Conservation (phyloP, 2,329 filamentous ascomycete genomes). For the Cladosporium sp. region DNA sequence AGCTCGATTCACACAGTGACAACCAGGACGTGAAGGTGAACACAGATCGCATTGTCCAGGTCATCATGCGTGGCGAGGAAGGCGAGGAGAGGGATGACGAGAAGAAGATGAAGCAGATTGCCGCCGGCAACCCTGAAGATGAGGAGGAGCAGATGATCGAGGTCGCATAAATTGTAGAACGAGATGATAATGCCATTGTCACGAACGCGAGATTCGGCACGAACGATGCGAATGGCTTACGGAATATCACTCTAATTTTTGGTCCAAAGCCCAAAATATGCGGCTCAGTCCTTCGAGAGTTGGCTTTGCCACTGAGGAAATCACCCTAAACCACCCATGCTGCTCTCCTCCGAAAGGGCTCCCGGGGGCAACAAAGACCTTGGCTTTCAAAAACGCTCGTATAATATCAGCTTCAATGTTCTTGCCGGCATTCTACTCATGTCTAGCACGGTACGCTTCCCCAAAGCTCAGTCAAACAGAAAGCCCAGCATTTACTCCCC, state of each 20-base stretch:
- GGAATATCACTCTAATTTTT: background rate
- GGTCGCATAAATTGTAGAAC: slow-evolving; percentile 23
- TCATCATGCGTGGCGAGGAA: slow-evolving; percentile 79
- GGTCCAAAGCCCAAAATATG: background rate
- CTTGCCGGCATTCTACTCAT: background rate
- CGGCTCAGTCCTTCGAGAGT: background rate
- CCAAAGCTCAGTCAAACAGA: background rate
- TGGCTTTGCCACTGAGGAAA: background rate
- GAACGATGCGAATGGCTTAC: background rate
- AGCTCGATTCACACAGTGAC: slow-evolving; percentile 76
- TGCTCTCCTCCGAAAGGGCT: background rate
- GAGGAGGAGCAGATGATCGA: slow-evolving; percentile 46
- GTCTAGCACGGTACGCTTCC: background rate
- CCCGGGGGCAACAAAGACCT: background rate
- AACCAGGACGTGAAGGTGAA: slow-evolving; percentile 79
- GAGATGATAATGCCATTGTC: background rate
- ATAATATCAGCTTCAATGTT: background rate
- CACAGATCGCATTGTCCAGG: slow-evolving; percentile 86
- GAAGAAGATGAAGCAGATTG: slow-evolving; percentile 45
- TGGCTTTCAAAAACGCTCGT: background rate
- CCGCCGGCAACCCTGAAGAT: slow-evolving; percentile 32
- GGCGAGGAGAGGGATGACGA: slow-evolving; percentile 50
- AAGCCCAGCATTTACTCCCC: background rate
- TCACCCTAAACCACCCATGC: background rate
- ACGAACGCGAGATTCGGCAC: background rate